Evolutionary conservation across 352 stramenopile species (phyloP).

Genomic region (Phytophthora ohioensis): DNA sequence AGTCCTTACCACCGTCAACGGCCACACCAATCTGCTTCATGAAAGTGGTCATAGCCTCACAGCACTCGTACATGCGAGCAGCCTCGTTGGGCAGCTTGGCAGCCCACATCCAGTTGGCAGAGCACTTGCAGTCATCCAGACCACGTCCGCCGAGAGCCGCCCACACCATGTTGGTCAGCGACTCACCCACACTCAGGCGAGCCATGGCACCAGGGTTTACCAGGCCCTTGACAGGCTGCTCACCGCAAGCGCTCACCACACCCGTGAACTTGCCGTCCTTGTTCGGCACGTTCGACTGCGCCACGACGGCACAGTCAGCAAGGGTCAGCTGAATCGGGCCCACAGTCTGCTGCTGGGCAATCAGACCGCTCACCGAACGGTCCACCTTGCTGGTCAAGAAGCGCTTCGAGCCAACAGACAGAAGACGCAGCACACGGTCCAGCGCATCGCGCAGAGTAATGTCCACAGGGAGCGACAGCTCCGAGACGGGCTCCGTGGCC

Average conservation of each 20-base stretch:
- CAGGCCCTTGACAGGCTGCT: conserved; percentile 98
- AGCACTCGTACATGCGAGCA: conserved; percentile 99
- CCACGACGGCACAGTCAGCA: conserved; percentile 97
- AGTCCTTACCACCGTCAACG: conserved; percentile 99
- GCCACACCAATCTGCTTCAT: conserved; percentile 96
- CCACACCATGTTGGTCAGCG: conserved; percentile 99
- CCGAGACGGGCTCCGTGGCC: conserved; percentile 53
- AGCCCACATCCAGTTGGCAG: conserved; percentile 99
- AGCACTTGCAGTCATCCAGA: conserved; percentile 98
- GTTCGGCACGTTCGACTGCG: conserved; percentile 95
- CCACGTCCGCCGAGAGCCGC: conserved; percentile 90
- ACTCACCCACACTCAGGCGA: conserved; percentile 96
- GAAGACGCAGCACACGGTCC: conserved; percentile 95
- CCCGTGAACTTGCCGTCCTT: conserved; percentile 90
- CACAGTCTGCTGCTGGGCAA: conserved; percentile 99
- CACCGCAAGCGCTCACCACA: conserved; percentile 96
- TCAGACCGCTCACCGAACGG: conserved; percentile 97
- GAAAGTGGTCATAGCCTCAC: conserved; percentile 94
- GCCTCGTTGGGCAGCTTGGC: conserved; percentile 99
- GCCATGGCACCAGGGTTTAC: conserved; percentile 96
- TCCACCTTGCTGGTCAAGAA: conserved; percentile 98
- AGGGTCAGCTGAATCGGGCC: conserved; percentile 97
- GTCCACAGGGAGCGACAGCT: conserved; percentile 87
- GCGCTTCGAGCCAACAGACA: conserved; percentile 98
- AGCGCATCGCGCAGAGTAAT: conserved; percentile 92